Conservation (phyloP, 768 basidiomycete species). For the Filobasidium wieringae region DNA sequence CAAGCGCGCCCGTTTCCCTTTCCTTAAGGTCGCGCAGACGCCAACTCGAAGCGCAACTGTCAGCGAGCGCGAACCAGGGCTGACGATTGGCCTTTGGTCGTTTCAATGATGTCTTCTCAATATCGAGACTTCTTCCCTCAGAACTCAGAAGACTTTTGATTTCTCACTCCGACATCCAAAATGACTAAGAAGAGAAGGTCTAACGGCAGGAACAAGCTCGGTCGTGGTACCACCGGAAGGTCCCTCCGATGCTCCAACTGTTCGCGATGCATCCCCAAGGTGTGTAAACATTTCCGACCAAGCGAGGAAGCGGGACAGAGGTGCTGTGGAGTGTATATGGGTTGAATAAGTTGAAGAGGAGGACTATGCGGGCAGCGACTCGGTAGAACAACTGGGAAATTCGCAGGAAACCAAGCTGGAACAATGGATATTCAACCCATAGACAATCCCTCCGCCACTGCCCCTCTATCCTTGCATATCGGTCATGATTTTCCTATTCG, state of each 20-base stretch:
- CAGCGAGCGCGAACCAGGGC: too few relatives aligned
- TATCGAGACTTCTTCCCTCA: too few relatives aligned
- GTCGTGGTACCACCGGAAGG: constrained; percentile 87
- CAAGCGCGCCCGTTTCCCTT: too few relatives aligned
- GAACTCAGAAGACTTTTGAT: too few relatives aligned
- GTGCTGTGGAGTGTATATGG: background rate
- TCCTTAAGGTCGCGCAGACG: too few relatives aligned
- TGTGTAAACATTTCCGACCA: too few relatives aligned
- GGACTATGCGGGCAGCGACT: background rate
- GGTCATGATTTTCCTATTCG: background rate
- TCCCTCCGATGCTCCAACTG: constrained; percentile 99
- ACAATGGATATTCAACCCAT: background rate
- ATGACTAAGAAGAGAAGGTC: constrained; percentile 60
- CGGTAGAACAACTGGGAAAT: background rate
- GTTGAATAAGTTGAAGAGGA: background rate
- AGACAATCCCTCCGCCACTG: background rate
- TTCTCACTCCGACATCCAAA: constrained; percentile 8
- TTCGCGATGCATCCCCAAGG: constrained; percentile 82
- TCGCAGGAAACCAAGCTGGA: background rate
- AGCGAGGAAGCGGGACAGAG: background rate
- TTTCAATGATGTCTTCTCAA: too few relatives aligned
- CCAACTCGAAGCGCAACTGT: too few relatives aligned
- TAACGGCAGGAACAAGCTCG: constrained; percentile 98
- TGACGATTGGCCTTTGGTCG: too few relatives aligned
- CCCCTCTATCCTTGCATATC: background rate